Percentiles rank a stretch among this genome's conserved stretches.
phyloP scores from a whole-genome alignment of 768 basidiomycete species.

The Agaricus sinodeliciosus region DNA sequence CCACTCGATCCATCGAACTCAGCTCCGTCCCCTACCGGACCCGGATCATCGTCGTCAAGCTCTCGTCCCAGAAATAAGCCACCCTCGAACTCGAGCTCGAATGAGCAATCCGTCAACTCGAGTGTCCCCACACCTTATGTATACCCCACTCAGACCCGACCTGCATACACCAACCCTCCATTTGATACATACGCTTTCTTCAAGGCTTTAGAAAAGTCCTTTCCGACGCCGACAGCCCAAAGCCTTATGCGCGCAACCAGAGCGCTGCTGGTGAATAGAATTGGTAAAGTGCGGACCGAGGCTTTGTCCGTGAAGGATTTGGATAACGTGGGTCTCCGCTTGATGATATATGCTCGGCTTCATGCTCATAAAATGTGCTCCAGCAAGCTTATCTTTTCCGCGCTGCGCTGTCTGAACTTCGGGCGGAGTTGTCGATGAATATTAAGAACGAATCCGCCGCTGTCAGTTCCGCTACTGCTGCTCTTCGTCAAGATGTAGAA shows the following conservation, averaged over 20 bases:
- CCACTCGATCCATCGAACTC: constrained; percentile 17
- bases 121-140: constrained; percentile 7
- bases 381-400: constrained; percentile 96
- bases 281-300: constrained; percentile 64
- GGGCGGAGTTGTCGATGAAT: constrained; percentile 77
- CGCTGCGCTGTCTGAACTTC: constrained; percentile 86
- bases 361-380: background rate
- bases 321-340: constrained; percentile 58
- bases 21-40: constrained; percentile 9
- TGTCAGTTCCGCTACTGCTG: constrained; percentile 70
- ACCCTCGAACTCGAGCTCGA: background rate
- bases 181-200: constrained; percentile 84
- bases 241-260: constrained; percentile 81
- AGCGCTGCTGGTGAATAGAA: constrained; percentile 70
- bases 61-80: constrained; percentile 7
- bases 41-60: background rate
- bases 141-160: constrained; percentile 6
- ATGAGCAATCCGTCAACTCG: background rate
- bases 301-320: constrained; percentile 72
- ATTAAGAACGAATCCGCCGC: constrained; percentile 80
- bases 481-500: constrained; percentile 84
- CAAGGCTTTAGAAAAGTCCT: constrained; percentile 60
- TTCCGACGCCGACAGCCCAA: constrained; percentile 66
- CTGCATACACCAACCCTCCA: constrained; percentile 59
- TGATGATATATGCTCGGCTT: background rate